Percentiles rank a stretch among this genome's conserved stretches.
Evolutionary conservation across 257 asterid genomes (phyloP).

Genomic region (Solanum dulcamara): DNA sequence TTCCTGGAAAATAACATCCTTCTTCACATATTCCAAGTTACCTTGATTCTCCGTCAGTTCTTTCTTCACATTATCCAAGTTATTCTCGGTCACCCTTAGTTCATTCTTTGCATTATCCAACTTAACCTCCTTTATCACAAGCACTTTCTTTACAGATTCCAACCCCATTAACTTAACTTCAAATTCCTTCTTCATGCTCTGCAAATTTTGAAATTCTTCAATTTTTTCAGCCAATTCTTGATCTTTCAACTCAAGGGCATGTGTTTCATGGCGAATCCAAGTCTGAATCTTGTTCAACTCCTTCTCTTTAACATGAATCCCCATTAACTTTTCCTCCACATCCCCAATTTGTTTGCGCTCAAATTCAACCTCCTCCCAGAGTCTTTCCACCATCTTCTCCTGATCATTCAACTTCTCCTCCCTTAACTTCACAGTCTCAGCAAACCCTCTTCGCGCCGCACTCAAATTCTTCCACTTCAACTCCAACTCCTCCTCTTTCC

Average conservation of each 20-base stretch:
- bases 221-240: not conserved
- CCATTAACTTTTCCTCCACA: not conserved
- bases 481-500: conserved; percentile 2
- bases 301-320: not conserved
- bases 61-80: not conserved
- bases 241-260: not conserved
- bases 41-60: not conserved
- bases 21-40: not conserved
- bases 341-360: not conserved
- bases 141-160: not conserved
- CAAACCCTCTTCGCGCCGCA: not conserved
- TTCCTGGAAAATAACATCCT: not conserved
- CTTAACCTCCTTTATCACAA: not conserved
- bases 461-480: not conserved
- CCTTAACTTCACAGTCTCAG: not conserved
- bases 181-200: not conserved
- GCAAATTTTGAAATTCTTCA: not conserved
- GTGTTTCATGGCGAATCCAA: not conserved
- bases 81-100: not conserved
- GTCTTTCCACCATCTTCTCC: conserved; percentile 3
- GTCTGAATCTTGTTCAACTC: not conserved
- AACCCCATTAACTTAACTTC: not conserved
- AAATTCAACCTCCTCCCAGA: not conserved
- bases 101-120: not conserved
- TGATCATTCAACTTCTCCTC: conserved; percentile 6